phyloP scores from a whole-genome alignment of 768 basidiomycete species.

The Podaxis sp. region DNA sequence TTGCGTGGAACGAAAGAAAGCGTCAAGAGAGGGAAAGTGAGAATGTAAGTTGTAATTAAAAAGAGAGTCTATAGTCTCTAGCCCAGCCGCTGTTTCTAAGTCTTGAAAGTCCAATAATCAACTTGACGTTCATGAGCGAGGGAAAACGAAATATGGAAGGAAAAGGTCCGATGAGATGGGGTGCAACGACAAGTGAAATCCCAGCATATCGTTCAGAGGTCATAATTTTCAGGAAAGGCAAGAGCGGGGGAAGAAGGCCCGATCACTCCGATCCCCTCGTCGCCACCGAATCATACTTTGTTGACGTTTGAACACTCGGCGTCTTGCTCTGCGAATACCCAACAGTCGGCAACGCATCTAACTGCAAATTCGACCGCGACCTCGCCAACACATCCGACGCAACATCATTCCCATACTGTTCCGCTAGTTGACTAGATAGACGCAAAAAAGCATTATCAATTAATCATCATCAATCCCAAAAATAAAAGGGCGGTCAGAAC shows the following conservation, averaged over 20 bases:
- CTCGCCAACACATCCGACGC: conserved; percentile 14
- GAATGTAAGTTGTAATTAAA: background rate
- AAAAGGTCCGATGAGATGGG: background rate
- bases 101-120: too few relatives aligned
- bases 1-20: background rate
- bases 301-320: background rate
- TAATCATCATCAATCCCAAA: background rate
- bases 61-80: background rate
- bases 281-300: background rate
- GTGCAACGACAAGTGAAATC: background rate
- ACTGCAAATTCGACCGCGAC: conserved; percentile 15
- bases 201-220: background rate
- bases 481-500: conserved; percentile 21
- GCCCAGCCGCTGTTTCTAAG: background rate
- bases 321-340: conserved; percentile 6
- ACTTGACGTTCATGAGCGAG: background rate
- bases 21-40: background rate
- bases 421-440: conserved; percentile 12
- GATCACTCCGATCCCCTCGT: background rate
- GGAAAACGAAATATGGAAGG: background rate
- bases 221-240: background rate
- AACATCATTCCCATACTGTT: conserved; percentile 18
- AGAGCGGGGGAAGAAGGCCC: background rate
- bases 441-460: background rate
- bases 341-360: conserved; percentile 8